Conservation (phyloP, 1,284 basidiomycete species). For the Melampsora americana region DNA sequence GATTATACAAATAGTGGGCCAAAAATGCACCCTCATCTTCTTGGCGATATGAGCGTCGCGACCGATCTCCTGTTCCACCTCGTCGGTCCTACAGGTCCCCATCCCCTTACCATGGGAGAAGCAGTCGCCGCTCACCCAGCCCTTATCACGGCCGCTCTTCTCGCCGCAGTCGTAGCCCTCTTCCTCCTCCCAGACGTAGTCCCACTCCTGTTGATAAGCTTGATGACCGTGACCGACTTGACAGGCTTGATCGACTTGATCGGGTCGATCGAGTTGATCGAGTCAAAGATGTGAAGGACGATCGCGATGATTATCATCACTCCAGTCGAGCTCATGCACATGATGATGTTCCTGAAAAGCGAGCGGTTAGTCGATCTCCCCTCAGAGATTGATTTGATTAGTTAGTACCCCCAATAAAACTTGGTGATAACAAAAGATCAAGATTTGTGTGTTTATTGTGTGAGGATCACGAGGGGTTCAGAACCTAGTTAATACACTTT, state of each 20-base stretch:
- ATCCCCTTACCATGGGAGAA: slow-evolving; percentile 32
- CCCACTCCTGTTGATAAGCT: slow-evolving; percentile 35
- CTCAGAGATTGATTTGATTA: slow-evolving; percentile 4
- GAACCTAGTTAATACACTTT: too few species aligned
- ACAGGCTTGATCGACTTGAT: slow-evolving; percentile 21
- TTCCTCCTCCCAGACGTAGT: slow-evolving; percentile 29
- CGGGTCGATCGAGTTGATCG: slow-evolving; percentile 15
- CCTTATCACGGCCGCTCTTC: slow-evolving; percentile 40
- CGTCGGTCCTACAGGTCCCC: slow-evolving; percentile 38
- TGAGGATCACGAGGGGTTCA: too few species aligned
- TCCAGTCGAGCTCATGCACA: slow-evolving; percentile 6
- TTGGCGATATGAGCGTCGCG: slow-evolving; percentile 42
- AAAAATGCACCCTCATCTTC: slow-evolving; percentile 43
- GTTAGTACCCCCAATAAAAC: too few species aligned
- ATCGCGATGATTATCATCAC: slow-evolving; percentile 42
- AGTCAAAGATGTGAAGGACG: slow-evolving; percentile 32
- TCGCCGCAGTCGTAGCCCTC: slow-evolving; percentile 36
- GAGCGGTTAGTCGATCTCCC: slow-evolving; percentile 28
- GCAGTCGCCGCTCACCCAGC: slow-evolving; percentile 43
- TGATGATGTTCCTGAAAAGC: slow-evolving; percentile 27
- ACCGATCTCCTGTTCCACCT: slow-evolving; percentile 32
- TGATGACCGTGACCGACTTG: slow-evolving; percentile 32
- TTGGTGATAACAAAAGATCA: too few species aligned
- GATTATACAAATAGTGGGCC: slow-evolving; percentile 25
- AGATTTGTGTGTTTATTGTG: too few species aligned